These are phyloP conservation scores for Phytopythium chamaehyphon DNA, from an alignment of 352 stramenopile genomes.

Conservation along the genomic window DNA sequence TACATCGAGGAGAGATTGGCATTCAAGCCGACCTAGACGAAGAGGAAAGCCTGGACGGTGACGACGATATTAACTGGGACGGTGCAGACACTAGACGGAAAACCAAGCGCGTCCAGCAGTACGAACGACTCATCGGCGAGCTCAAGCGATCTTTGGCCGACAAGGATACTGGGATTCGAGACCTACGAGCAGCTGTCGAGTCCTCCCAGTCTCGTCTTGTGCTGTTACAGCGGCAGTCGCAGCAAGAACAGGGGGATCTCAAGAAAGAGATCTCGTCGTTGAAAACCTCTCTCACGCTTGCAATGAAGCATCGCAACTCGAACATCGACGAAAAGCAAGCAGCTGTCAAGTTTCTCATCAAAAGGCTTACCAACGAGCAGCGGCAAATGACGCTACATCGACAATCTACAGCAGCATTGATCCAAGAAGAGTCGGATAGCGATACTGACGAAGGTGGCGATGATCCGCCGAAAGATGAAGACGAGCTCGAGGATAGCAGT, in stretches of 20 bases:
- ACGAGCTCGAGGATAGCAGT: neutral
- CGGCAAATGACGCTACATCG: conserved; percentile 1
- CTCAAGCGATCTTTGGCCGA: conserved; percentile 50
- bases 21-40: conserved; percentile 51
- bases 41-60: conserved; percentile 29
- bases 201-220: conserved; percentile 32
- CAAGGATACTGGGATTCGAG: conserved; percentile 31
- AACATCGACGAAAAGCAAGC: conserved; percentile 62
- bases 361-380: conserved; percentile 22
- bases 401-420: conserved; percentile 1
- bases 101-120: conserved; percentile 33
- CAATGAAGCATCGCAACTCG: conserved; percentile 36
- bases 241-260: conserved; percentile 39
- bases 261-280: conserved; percentile 33
- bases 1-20: conserved; percentile 23
- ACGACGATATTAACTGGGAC: neutral
- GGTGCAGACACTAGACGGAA: neutral
- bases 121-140: conserved; percentile 67
- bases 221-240: conserved; percentile 27
- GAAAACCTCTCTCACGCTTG: conserved; percentile 38
- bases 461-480: neutral
- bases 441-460: neutral
- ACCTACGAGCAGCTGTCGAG: conserved; percentile 26
- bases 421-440: conserved; percentile 1
- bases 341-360: conserved; percentile 38